Evolutionary conservation across 805 yeast genomes (phyloP), one percentile per base, ranked within the genome.

Genomic region (Lachancea nothofagi): DNA sequence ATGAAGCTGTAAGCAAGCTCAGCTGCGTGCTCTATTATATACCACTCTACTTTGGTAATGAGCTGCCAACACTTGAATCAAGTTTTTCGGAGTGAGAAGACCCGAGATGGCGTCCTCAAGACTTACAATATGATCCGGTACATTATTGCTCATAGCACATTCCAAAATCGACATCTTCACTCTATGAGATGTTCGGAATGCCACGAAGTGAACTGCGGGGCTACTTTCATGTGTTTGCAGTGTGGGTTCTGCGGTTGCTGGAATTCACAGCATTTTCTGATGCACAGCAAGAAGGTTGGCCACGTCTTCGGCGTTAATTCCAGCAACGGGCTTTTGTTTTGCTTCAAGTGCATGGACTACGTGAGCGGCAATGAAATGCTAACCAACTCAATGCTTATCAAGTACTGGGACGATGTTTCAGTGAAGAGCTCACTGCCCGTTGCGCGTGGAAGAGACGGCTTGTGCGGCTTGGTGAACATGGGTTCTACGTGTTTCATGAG

Each of bases 401-500:
- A 58, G 35, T 39, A 53, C 40, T 58, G 62, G 62, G 50, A 57
- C 26, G 47, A 46, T 14, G 42, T 49, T 7, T 42, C 50, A 10
- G 36, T 38, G 14, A 48, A 53, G 37, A 48, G 60, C 14, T 24
- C 43, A 15, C 31, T 54, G 21, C 52, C 67, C 13, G 38, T 53
- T 19, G 25, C 55, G 50, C 72, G 72, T 38, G 82, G 89, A 1
- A 69, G 77, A 5, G 73, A 79, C n/a, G 97, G 97, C 0, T 66
- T 93, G 15, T 74, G 83, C 38, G 98, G 98, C 3, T 76, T 93
- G 50, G 80, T 87, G 37, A 90, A 90, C 59, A 78, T 90, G 80
- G 99, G 99, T 0, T 84, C 98, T 0, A 93, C 98, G 0, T 93
- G 99, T 66, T 93, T 87, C 65, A 90, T 93, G 86, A 84, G 95